These are phyloP conservation scores for Cercophora samala DNA, from an alignment of 495 filamentous ascomycete genomes.

Conservation along the genomic window DNA sequence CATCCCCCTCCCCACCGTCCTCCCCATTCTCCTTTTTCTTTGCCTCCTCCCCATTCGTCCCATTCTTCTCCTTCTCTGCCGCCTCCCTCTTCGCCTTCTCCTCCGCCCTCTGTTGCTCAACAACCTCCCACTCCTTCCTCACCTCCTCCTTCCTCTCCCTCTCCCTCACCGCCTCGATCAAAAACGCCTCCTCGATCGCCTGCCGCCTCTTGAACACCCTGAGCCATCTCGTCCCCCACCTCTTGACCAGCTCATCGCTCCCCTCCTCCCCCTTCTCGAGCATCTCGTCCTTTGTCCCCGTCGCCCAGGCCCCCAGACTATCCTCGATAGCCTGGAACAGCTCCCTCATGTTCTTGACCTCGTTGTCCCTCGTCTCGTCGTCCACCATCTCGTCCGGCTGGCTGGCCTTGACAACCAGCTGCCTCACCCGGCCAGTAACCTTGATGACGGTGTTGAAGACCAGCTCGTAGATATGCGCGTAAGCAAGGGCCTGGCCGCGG, in stretches of 20 bases:
- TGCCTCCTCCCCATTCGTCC: background rate
- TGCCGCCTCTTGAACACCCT: conserved; percentile 77
- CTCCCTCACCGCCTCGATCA: conserved; percentile 42
- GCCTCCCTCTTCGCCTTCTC: conserved; percentile 15
- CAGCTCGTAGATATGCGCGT: conserved; percentile 81
- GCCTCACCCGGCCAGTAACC: conserved; percentile 83
- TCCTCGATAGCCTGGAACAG: conserved; percentile 83
- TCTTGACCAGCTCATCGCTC: conserved; percentile 62
- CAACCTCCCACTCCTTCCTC: conserved; percentile 1
- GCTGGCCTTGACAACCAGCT: conserved; percentile 61
- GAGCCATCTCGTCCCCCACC: conserved; percentile 84
- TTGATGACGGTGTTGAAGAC: conserved; percentile 84
- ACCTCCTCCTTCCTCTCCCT: conserved; percentile 19
- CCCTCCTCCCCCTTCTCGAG: conserved; percentile 53
- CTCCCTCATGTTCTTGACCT: conserved; percentile 67
- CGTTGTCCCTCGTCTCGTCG: conserved; percentile 57
- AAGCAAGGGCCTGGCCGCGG: conserved; percentile 62
- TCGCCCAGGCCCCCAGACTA: conserved; percentile 66
- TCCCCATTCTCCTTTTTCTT: background rate
- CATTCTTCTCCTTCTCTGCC: background rate
- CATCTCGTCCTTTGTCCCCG: conserved; percentile 67
- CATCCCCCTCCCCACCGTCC: background rate
- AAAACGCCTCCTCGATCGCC: conserved; percentile 74
- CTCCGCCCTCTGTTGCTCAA: background rate
- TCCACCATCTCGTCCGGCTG: conserved; percentile 38